phyloP scores from a whole-genome alignment of 176 grass and related monocot genomes.

The Oryza coarctata region DNA sequence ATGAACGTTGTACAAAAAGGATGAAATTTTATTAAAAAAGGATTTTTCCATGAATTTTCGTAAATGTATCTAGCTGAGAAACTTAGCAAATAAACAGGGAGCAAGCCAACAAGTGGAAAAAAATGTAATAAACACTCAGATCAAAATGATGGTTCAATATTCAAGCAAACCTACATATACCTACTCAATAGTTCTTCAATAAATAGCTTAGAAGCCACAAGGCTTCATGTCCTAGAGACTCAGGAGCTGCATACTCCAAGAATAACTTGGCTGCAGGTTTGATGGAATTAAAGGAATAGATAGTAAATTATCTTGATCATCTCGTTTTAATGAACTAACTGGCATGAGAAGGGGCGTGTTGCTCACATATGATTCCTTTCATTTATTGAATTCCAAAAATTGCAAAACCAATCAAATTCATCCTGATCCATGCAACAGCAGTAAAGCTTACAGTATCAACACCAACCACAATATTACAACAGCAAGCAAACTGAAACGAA shows the following conservation, averaged over 20 bases:
- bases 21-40: not conserved
- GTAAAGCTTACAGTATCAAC: not conserved
- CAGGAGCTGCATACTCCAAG: not conserved
- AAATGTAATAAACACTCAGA: not conserved
- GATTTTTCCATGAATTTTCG: not conserved
- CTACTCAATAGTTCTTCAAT: not conserved
- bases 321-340: not conserved
- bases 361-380: not conserved
- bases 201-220: not conserved
- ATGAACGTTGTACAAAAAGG: not conserved
- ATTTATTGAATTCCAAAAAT: not conserved
- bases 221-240: not conserved
- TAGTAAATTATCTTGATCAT: not conserved
- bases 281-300: not conserved
- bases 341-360: not conserved
- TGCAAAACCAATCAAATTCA: not conserved
- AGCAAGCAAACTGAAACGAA: not conserved
- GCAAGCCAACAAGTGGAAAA: not conserved
- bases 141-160: not conserved
- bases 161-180: not conserved
- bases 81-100: not conserved
- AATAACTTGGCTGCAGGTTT: not conserved
- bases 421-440: not conserved
- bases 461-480: not conserved
- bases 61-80: not conserved